A percentile compares a stretch with the other conserved stretches of the same genome.
phyloP scores from a whole-genome alignment of 371 early-diverging fungal genomes.

The Rhizomucor pusillus region DNA sequence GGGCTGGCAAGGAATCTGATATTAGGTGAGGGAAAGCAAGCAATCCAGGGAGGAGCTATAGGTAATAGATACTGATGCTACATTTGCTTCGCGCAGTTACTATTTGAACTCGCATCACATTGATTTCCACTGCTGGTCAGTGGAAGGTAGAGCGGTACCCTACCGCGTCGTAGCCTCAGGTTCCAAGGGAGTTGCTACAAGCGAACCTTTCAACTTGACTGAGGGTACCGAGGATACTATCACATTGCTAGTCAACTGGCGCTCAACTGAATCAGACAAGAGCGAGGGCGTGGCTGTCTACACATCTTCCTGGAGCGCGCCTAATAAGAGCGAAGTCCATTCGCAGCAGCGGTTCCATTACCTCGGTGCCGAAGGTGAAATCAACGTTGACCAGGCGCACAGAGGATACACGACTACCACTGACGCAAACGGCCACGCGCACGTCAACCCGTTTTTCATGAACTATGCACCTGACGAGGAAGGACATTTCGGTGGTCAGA shows the following conservation, averaged over 20 bases:
- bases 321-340: constrained; percentile 48
- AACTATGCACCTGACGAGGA: constrained; percentile 46
- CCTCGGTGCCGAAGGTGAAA: constrained; percentile 42
- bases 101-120: constrained; percentile 54
- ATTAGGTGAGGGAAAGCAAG: constrained; percentile 24
- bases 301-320: constrained; percentile 54
- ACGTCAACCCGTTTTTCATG: constrained; percentile 49
- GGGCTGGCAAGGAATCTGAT: constrained; percentile 51
- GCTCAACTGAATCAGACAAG: constrained; percentile 18
- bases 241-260: constrained; percentile 45
- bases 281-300: constrained; percentile 42
- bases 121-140: constrained; percentile 47
- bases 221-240: constrained; percentile 50
- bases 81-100: constrained; percentile 11
- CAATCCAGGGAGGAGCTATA: not conserved
- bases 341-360: constrained; percentile 53
- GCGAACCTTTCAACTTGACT: constrained; percentile 26
- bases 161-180: constrained; percentile 38
- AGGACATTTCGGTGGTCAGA: constrained; percentile 47
- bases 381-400: constrained; percentile 54
- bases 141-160: constrained; percentile 33
- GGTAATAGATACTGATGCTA: not conserved
- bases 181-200: constrained; percentile 41
- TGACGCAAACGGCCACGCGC: constrained; percentile 23
- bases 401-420: constrained; percentile 49